A percentile compares a stretch with the other conserved stretches of the same genome.
These are phyloP conservation scores for Orbilia oligospora DNA, from an alignment of 2,329 filamentous ascomycete species.

Conservation along the genomic window DNA sequence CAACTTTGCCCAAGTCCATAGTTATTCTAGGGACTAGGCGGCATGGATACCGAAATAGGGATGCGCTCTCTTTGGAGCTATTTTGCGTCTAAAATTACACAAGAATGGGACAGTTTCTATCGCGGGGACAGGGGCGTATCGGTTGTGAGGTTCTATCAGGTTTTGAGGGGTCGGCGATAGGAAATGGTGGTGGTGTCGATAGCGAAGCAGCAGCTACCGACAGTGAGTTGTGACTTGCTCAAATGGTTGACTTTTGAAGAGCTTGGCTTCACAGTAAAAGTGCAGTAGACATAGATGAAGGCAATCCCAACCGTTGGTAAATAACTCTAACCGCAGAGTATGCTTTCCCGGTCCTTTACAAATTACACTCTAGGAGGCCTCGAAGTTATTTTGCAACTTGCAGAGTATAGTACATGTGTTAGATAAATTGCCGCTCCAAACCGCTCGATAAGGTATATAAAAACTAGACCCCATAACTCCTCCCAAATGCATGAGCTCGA, in stretches of 20 bases:
- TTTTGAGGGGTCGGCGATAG: constrained; percentile 26
- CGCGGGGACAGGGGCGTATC: not conserved
- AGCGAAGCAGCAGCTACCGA: constrained; percentile 5
- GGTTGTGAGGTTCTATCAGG: constrained; percentile 5
- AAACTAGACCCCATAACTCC: constrained; percentile 33
- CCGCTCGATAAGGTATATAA: not conserved
- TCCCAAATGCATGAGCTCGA: constrained; percentile 4
- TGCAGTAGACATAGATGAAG: not conserved
- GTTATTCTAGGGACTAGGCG: constrained; percentile 32
- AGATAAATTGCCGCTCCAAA: not conserved
- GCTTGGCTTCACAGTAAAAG: not conserved
- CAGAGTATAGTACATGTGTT: not conserved
- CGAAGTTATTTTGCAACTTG: too few species aligned
- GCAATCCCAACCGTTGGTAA: not conserved
- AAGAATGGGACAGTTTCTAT: not conserved
- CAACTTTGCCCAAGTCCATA: constrained; percentile 50
- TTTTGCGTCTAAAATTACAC: not conserved
- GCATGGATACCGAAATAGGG: constrained; percentile 26
- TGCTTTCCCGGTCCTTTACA: too few species aligned
- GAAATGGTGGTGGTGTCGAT: constrained; percentile 19
- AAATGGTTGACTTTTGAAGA: constrained; percentile 4
- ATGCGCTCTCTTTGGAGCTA: constrained; percentile 16
- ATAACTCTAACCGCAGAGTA: not conserved
- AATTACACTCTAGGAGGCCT: too few species aligned
- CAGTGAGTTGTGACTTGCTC: constrained; percentile 29